Conservation (phyloP, 1,284 basidiomycete genomes). For the Tausonia pullulans region DNA sequence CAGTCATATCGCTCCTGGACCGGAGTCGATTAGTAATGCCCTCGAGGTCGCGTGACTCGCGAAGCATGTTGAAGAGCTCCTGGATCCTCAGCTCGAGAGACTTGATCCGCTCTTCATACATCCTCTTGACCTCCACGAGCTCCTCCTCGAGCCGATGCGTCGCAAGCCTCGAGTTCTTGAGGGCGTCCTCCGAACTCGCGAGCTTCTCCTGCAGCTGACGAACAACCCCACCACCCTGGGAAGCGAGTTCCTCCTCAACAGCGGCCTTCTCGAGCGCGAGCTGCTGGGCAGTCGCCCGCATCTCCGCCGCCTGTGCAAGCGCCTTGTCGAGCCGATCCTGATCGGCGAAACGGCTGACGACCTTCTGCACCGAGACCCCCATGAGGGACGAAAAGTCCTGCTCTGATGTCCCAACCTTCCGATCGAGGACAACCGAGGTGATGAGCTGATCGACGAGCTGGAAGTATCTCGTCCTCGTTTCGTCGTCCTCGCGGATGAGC, state of each 20-base stretch:
- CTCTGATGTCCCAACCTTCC: conserved; percentile 54
- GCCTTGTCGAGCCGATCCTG: conserved; percentile 69
- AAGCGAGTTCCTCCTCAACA: conserved; percentile 67
- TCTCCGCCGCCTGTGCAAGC: conserved; percentile 37
- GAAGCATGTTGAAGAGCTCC: conserved; percentile 86
- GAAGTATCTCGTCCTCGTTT: conserved; percentile 73
- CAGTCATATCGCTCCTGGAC: conserved; percentile 18
- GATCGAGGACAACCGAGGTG: conserved; percentile 82
- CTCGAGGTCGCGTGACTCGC: conserved; percentile 64
- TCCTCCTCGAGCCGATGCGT: conserved; percentile 63
- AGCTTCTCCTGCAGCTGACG: conserved; percentile 68
- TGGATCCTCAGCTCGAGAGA: conserved; percentile 86
- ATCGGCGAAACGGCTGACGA: conserved; percentile 85
- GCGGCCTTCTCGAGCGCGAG: conserved; percentile 34
- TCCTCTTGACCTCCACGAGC: conserved; percentile 64
- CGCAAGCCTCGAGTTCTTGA: conserved; percentile 65
- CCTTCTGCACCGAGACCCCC: conserved; percentile 77
- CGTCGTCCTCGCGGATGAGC: conserved; percentile 69
- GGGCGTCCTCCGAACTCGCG: conserved; percentile 63
- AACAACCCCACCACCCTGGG: conserved; percentile 71
- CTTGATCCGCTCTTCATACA: conserved; percentile 75
- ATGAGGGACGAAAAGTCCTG: conserved; percentile 73
- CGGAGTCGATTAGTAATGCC: conserved; percentile 38
- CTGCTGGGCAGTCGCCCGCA: conserved; percentile 15
- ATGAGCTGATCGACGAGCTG: conserved; percentile 90